Conservation (phyloP, 805 yeast genomes). For the Henningerozyma blattae region DNA sequence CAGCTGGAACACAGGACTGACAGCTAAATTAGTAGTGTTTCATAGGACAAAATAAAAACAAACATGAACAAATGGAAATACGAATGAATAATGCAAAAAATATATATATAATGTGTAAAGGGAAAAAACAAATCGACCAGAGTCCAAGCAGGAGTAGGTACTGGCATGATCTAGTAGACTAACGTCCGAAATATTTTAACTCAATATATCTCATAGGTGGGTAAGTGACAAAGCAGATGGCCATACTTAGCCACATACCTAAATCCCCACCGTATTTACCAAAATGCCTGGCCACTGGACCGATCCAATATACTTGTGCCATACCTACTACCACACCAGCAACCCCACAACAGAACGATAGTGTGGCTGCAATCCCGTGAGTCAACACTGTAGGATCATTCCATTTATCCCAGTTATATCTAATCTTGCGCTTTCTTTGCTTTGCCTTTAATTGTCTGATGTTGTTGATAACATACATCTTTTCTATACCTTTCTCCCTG, state of each 20-base stretch:
- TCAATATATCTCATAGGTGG: slow-evolving; percentile 45
- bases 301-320: slow-evolving; percentile 78
- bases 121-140: no score
- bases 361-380: slow-evolving; percentile 57
- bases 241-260: slow-evolving; percentile 73
- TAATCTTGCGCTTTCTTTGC: slow-evolving; percentile 20
- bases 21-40: no score
- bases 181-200: background rate
- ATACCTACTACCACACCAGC: slow-evolving; percentile 80
- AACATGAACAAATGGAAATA: no score
- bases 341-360: slow-evolving; percentile 56
- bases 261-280: slow-evolving; percentile 70
- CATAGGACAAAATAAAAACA: no score
- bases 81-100: no score
- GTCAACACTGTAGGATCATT: slow-evolving; percentile 49
- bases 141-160: no score
- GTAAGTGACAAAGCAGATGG: slow-evolving; percentile 50
- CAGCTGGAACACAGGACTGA: no score
- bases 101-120: no score
- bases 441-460: slow-evolving; percentile 13
- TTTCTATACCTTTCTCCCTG: background rate
- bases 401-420: slow-evolving; percentile 71
- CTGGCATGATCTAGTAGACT: no score
- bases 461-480: slow-evolving; percentile 1
- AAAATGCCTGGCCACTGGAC: slow-evolving; percentile 53